Conservation (phyloP, 2,329 filamentous ascomycete species). For the Pseudogymnoascus sp. region DNA sequence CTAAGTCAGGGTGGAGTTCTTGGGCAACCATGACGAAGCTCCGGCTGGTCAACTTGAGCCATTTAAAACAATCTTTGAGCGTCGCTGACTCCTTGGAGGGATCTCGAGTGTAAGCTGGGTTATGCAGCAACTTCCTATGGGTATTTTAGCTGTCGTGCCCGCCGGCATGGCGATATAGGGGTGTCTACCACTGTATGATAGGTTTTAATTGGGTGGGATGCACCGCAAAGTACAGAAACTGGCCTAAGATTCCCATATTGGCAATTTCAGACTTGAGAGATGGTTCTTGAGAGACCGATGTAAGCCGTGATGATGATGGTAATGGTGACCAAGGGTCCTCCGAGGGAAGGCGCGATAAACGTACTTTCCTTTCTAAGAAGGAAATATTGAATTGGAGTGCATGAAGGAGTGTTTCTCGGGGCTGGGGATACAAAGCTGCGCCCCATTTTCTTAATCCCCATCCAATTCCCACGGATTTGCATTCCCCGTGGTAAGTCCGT, state of each 20-base stretch:
- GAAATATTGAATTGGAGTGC: not conserved
- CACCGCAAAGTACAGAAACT: constrained; percentile 60
- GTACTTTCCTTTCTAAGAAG: not conserved
- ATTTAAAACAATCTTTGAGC: constrained; percentile 75
- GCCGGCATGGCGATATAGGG: not conserved
- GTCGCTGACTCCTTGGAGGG: constrained; percentile 63
- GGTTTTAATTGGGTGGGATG: constrained; percentile 72
- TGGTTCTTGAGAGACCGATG: not conserved
- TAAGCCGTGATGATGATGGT: not conserved
- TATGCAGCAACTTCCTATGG: constrained; percentile 89
- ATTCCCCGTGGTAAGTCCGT: too few species aligned
- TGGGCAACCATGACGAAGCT: constrained; percentile 91
- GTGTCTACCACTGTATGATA: constrained; percentile 76
- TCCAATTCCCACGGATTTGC: not conserved
- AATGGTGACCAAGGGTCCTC: not conserved
- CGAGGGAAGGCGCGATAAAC: not conserved
- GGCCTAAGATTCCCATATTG: constrained; percentile 45
- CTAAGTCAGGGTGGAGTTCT: constrained; percentile 88
- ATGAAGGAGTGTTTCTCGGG: not conserved
- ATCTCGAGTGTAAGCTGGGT: constrained; percentile 80
- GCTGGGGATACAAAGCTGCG: not conserved
- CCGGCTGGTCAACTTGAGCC: constrained; percentile 79
- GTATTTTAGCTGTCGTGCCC: not conserved
- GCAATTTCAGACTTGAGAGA: not conserved
- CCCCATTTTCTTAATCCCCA: not conserved